phyloP scores from a whole-genome alignment of 2,329 filamentous ascomycete genomes.

The Fusarium globosum region DNA sequence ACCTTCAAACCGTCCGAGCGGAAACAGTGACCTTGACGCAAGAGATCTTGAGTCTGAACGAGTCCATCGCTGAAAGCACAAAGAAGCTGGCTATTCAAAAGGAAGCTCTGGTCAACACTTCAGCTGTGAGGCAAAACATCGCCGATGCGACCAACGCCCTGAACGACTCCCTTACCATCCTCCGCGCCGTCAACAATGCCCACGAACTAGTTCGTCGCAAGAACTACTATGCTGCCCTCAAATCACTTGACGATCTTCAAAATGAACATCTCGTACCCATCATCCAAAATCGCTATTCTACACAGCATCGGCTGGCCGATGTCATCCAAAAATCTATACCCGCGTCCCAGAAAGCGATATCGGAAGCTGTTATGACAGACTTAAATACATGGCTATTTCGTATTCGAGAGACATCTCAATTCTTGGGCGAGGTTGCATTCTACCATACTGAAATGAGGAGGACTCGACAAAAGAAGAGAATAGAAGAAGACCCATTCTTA shows the following conservation, averaged over 20 bases:
- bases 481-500: slow-evolving; percentile 79
- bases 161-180: slow-evolving; percentile 89
- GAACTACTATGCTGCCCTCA: slow-evolving; percentile 94
- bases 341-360: slow-evolving; percentile 89
- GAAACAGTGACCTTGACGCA: slow-evolving; percentile 88
- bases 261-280: slow-evolving; percentile 87
- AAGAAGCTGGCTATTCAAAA: slow-evolving; percentile 96
- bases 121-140: slow-evolving; percentile 93
- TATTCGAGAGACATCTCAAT: slow-evolving; percentile 95
- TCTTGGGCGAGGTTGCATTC: slow-evolving; percentile 94
- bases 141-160: slow-evolving; percentile 90
- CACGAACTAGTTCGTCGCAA: slow-evolving; percentile 92
- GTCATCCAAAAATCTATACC: slow-evolving; percentile 97
- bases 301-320: slow-evolving; percentile 93
- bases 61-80: slow-evolving; percentile 94
- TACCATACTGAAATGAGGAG: slow-evolving; percentile 93
- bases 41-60: slow-evolving; percentile 91
- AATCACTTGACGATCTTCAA: slow-evolving; percentile 93
- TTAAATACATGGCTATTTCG: slow-evolving; percentile 96
- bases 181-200: slow-evolving; percentile 92
- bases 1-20: slow-evolving; percentile 90
- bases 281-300: slow-evolving; percentile 84
- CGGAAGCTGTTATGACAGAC: slow-evolving; percentile 96
- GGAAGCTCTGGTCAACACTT: slow-evolving; percentile 90
- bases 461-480: slow-evolving; percentile 82